Evolutionary conservation across 176 grass and related monocot genomes (phyloP).

Genomic region (Carex littledalei): DNA sequence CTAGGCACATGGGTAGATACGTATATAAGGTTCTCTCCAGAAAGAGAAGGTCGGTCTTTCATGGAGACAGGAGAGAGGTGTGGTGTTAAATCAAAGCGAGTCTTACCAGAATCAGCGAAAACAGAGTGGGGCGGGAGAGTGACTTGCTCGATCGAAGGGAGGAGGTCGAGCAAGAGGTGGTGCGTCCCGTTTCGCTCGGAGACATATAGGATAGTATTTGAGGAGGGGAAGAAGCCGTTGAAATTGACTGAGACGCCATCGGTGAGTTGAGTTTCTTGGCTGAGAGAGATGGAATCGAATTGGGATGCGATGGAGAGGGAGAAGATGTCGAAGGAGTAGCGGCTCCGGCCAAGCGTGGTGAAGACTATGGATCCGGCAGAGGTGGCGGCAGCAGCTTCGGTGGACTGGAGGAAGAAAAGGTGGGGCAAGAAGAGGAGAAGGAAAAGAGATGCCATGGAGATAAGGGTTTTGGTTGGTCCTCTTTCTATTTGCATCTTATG

Average conservation of each 20-base stretch:
- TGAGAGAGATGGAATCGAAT: neutral
- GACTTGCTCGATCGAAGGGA: neutral
- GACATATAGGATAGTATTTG: slow-evolving; percentile 50
- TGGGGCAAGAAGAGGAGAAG: slow-evolving; percentile 1
- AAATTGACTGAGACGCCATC: slow-evolving; percentile 82
- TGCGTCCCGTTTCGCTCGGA: slow-evolving; percentile 67
- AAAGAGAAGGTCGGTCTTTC: slow-evolving; percentile 66
- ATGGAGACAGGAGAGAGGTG: slow-evolving; percentile 29
- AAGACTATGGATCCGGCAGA: slow-evolving; percentile 51
- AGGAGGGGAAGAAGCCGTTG: slow-evolving; percentile 77
- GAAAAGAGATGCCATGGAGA: neutral
- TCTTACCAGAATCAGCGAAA: slow-evolving; percentile 1
- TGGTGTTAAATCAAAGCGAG: neutral
- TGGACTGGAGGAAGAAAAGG: neutral
- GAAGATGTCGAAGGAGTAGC: slow-evolving; percentile 90
- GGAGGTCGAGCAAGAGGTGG: slow-evolving; percentile 49
- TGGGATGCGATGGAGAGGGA: slow-evolving; percentile 31
- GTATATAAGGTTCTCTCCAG: slow-evolving; percentile 53
- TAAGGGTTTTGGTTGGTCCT: neutral
- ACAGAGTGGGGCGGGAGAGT: neutral
- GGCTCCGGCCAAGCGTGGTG: slow-evolving; percentile 77
- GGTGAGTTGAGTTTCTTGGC: slow-evolving; percentile 51
- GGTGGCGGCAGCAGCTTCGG: neutral
- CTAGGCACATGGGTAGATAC: slow-evolving; percentile 53
- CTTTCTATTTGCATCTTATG: no score